Base-by-base conservation (phyloP, 2,329 filamentous ascomycete species). In the Fusarium tanahbumbuense region DNA sequence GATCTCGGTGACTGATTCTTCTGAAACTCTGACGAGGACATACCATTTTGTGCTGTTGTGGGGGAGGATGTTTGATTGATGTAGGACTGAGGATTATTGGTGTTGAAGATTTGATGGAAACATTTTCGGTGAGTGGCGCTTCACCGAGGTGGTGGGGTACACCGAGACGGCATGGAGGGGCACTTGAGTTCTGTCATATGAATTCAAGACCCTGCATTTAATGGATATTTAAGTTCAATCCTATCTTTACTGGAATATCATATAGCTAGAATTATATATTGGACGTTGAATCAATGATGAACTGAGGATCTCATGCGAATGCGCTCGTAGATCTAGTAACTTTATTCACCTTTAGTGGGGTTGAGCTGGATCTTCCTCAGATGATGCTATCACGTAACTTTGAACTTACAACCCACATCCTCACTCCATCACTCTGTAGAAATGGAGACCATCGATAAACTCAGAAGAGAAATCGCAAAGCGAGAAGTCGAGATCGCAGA, bases 401-500 rank as follows among this genome's bases (percentile, higher is more conserved):
- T 54, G 3, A 45, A 34, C 54, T 66, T 28, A 47, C 23, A 60
- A 30, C 18, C 13, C 42, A 16, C 27, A 52, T 25, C 27, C 20
- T 52, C 30, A 20, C 15, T 40, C 18, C 9, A 16, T 23, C 3
- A 48, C 4, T 11, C 15, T 9, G n/a, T n/a, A 10, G 40, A 2
- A 47, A 57, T 85, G 83, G 78, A 82, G 4, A 66, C 69, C 64
- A 70, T 81, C 62, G 80, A 83, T 20, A 73, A 76, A 25, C 75
- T 90, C n/a, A 80, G 81, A 42, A 70, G 73, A 44, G 83, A 86
- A 64, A 87, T 90, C 58, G 75, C 77, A 8, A 78, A 77, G 27
- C 80, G 82, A 0, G 86, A 90, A 67, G 76, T 77, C 4, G 81
- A 88, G 41, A 80, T 90, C 2, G 77, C 77, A 9, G 77, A 76